phyloP scores from a whole-genome alignment of 805 yeast genomes.

The Lipomyces yamanashiensis region DNA sequence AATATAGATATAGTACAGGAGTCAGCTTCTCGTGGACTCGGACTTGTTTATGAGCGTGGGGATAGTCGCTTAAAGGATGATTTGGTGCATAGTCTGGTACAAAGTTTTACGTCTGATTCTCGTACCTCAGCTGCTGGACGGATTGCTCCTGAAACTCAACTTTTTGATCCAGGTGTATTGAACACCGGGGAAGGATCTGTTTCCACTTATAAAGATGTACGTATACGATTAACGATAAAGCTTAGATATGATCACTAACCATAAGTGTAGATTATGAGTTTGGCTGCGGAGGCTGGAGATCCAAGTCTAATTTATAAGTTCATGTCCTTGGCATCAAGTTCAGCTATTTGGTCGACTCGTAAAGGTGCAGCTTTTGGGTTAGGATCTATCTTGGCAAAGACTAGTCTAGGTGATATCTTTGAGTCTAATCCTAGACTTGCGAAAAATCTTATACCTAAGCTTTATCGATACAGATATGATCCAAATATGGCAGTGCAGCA shows the following conservation, averaged over 20 bases:
- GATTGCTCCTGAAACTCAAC: slow-evolving; percentile 75
- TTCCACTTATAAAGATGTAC: slow-evolving; percentile 86
- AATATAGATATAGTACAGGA: slow-evolving; percentile 71
- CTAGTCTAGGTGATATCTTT: slow-evolving; percentile 68
- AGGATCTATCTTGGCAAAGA: slow-evolving; percentile 79
- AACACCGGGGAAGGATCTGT: slow-evolving; percentile 77
- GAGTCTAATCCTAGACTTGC: slow-evolving; percentile 59
- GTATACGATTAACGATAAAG: not conserved
- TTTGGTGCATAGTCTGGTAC: slow-evolving; percentile 71
- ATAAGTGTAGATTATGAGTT: slow-evolving; percentile 51
- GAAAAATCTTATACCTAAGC: slow-evolving; percentile 71
- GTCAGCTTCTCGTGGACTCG: slow-evolving; percentile 85
- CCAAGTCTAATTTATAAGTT: slow-evolving; percentile 92
- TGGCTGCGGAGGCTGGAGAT: slow-evolving; percentile 95
- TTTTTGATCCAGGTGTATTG: slow-evolving; percentile 81
- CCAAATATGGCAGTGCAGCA: slow-evolving; percentile 74
- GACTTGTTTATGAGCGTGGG: slow-evolving; percentile 80
- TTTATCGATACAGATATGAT: slow-evolving; percentile 83
- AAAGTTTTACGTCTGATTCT: slow-evolving; percentile 73
- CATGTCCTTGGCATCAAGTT: slow-evolving; percentile 87
- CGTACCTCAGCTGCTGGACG: slow-evolving; percentile 57
- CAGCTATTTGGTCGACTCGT: slow-evolving; percentile 89
- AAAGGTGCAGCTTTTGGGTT: slow-evolving; percentile 94
- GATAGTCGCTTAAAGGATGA: slow-evolving; percentile 67
- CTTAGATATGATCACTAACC: not conserved